A percentile compares a stretch with the other conserved stretches of the same genome.
Evolutionary conservation across 208 protist species (phyloP).

Genomic region (Leishmania guyanensis): DNA sequence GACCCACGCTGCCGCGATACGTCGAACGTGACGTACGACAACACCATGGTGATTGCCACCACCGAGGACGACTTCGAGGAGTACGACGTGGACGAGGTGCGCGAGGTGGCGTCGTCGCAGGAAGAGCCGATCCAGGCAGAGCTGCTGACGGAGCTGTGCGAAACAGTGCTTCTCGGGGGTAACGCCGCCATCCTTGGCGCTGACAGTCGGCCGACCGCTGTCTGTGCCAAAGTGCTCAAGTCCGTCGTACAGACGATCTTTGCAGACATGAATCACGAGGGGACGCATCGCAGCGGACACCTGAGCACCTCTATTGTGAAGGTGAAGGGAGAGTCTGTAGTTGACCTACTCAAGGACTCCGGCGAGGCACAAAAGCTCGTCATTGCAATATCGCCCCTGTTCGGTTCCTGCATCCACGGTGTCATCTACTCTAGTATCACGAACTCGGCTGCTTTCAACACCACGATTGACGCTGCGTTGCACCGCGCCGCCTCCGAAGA

Average conservation of each 20-base stretch:
- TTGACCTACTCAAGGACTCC: conserved; percentile 50
- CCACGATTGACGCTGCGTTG: conserved; percentile 52
- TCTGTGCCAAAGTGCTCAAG: conserved; percentile 58
- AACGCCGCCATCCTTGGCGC: conserved; percentile 72
- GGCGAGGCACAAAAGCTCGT: conserved; percentile 63
- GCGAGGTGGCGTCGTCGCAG: conserved; percentile 36
- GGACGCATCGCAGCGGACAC: conserved; percentile 27
- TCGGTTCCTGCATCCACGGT: conserved; percentile 78
- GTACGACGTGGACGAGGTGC: conserved; percentile 83
- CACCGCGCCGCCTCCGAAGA: conserved; percentile 28
- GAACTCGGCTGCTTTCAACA: conserved; percentile 43
- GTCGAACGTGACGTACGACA: conserved; percentile 69
- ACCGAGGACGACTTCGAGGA: conserved; percentile 76
- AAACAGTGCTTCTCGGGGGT: conserved; percentile 61
- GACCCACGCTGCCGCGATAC: conserved; percentile 64
- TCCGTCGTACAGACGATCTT: conserved; percentile 64
- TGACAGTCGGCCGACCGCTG: conserved; percentile 59
- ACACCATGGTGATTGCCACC: conserved; percentile 62
- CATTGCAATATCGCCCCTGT: conserved; percentile 81
- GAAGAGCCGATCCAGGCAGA: conserved; percentile 40
- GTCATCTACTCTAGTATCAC: conserved; percentile 47
- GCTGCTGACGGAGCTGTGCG: conserved; percentile 57
- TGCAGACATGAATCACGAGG: conserved; percentile 32
- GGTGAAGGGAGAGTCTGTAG: conserved; percentile 62
- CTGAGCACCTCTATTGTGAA: conserved; percentile 72